Evolutionary conservation across 164 flowering plant genomes (phyloP), one percentile per base, ranked within the genome.

Genomic region (Macadamia integrifolia): DNA sequence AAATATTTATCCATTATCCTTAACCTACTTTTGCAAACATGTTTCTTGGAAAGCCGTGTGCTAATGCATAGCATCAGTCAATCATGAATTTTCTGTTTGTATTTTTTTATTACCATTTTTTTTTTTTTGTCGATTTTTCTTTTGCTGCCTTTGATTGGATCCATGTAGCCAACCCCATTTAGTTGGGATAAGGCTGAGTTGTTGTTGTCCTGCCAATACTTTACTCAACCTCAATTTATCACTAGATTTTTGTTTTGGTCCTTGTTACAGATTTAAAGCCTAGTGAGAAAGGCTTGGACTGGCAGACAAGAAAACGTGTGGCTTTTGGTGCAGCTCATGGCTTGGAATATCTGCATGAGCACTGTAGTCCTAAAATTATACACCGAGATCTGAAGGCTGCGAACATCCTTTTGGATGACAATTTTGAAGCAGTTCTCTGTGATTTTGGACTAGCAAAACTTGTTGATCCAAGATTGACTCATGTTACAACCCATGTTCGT

Each of bases 351-450:
- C 75, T 86, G 44, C 88, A 86, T 75, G 90, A 86, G 75, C 85
- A 86, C 62, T 81, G 86, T 75, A 82, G 75, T 73, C 88, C 86
- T 28, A 79, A 75, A 76, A 78, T 85, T 30, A 83, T 84, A 67
- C 90, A 86, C 58, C 86, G 90, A 17, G 90, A 84, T 70, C 74
- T 86, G 71, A 86, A 86, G 71, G 86, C 88, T 17, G 88, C 90
- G 28, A 86, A 86, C 67, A 83, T 86, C 67, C 77, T 86, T 58
- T 72, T 83, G 64, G 82, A 84, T 69, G 84, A 79, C 40, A 74
- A 80, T 43, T 84, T 81, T 76, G 90, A 86, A 74, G 81, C 87
- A 18, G 88, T 86, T 53, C 81, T 86, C 67, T 87, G 87, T 57
- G 87, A 84, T 74, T 86, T 86, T 70, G 89, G 89, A 32, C 65